Percentiles rank a stretch among this genome's conserved stretches.
These are phyloP conservation scores for Vitis rupestris DNA, from an alignment of 164 flowering plant species.

Conservation along the genomic window DNA sequence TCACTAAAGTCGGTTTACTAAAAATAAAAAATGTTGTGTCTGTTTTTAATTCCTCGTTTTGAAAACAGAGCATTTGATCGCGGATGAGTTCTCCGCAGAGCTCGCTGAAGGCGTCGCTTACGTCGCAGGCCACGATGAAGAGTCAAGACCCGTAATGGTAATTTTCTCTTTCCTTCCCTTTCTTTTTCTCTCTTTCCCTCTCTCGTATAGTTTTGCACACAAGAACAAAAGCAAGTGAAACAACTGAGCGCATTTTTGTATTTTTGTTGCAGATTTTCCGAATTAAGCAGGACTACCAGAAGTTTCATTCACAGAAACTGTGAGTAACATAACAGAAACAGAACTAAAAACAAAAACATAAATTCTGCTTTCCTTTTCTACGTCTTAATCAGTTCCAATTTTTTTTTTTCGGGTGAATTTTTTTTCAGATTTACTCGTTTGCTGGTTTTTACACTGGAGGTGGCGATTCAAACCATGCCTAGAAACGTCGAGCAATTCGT, in stretches of 20 bases:
- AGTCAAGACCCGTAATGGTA: slow-evolving; percentile 87
- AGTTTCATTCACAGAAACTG: slow-evolving; percentile 88
- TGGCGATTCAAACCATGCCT: slow-evolving; percentile 82
- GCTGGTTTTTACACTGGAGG: slow-evolving; percentile 90
- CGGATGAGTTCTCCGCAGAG: slow-evolving; percentile 94
- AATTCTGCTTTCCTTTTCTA: slow-evolving; percentile 1
- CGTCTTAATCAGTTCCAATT: slow-evolving; percentile 1
- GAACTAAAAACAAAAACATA: neutral
- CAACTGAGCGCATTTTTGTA: neutral
- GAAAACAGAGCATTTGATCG: slow-evolving; percentile 70
- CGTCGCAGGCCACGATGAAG: slow-evolving; percentile 85
- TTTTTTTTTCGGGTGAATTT: neutral
- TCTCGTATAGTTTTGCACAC: no score
- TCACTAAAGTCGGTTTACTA: slow-evolving; percentile 13
- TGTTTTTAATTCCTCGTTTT: neutral
- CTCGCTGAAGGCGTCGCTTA: slow-evolving; percentile 94
- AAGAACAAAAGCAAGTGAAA: neutral
- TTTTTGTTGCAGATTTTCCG: slow-evolving; percentile 67
- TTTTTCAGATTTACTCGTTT: slow-evolving; percentile 68
- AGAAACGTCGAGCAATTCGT: slow-evolving; percentile 79
- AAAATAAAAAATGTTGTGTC: slow-evolving; percentile 4
- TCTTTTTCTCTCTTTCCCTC: neutral
- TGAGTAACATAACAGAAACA: slow-evolving; percentile 29
- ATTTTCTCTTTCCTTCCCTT: slow-evolving; percentile 1
- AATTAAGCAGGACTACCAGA: slow-evolving; percentile 93